A percentile compares a stretch with the other conserved stretches of the same genome.
Conservation (phyloP, 2,329 filamentous ascomycete species). For the Microsporum audouinii region DNA sequence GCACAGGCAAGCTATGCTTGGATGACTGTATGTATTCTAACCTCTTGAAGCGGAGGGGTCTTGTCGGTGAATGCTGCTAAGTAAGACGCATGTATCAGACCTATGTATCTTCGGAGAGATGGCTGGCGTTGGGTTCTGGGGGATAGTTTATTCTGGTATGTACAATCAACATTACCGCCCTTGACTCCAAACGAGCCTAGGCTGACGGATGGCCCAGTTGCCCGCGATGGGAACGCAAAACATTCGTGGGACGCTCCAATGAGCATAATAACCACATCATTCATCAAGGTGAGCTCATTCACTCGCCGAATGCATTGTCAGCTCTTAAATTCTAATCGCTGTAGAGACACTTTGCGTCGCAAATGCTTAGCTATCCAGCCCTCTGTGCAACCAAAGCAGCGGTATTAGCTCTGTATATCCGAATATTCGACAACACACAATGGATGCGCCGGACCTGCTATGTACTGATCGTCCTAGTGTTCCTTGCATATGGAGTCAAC, state of each 20-base stretch:
- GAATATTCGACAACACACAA: background rate
- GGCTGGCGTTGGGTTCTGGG: background rate
- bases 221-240: background rate
- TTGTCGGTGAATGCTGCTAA: background rate
- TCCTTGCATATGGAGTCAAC: background rate
- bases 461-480: background rate
- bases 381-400: background rate
- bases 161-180: background rate
- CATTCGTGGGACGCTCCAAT: background rate
- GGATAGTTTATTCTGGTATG: background rate
- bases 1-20: background rate
- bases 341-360: background rate
- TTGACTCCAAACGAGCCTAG: background rate
- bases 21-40: background rate
- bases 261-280: background rate
- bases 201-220: background rate
- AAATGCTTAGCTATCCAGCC: background rate
- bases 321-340: background rate
- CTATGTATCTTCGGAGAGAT: background rate
- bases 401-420: background rate
- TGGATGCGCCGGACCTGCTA: constrained; percentile 3
- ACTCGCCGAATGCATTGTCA: background rate
- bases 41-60: background rate
- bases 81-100: background rate
- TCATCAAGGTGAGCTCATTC: background rate